phyloP scores from a whole-genome alignment of 345 rosid species.

The Kandelia obovata region DNA sequence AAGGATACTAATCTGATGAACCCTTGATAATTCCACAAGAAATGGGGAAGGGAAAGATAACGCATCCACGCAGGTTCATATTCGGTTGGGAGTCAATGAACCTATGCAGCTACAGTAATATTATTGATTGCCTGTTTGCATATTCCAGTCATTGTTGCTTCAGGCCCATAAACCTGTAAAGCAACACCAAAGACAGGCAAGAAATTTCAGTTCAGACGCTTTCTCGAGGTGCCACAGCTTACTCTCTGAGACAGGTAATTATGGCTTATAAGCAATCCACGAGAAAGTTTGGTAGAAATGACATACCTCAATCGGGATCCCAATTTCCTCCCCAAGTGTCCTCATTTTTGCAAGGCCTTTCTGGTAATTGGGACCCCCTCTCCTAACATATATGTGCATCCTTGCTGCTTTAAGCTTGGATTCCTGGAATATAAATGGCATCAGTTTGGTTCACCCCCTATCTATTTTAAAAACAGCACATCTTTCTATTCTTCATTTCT shows the following conservation, averaged over 20 bases:
- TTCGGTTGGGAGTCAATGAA: background rate
- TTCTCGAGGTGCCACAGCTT: background rate
- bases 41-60: background rate
- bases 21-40: slow-evolving; percentile 7
- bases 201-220: background rate
- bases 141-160: slow-evolving; percentile 95
- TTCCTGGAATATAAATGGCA: slow-evolving; percentile 31
- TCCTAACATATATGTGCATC: slow-evolving; percentile 62
- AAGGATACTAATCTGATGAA: slow-evolving; percentile 3
- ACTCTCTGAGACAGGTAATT: background rate
- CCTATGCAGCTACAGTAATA: slow-evolving; percentile 66
- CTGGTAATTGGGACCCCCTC: slow-evolving; percentile 83
- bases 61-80: background rate
- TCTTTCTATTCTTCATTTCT: no score
- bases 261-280: background rate
- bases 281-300: background rate
- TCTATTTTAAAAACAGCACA: no score
- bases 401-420: slow-evolving; percentile 71
- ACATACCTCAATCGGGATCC: slow-evolving; percentile 88
- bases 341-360: slow-evolving; percentile 87
- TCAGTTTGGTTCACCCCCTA: no score
- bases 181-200: background rate
- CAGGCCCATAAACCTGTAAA: slow-evolving; percentile 78
- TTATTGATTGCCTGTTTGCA: slow-evolving; percentile 90
- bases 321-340: slow-evolving; percentile 61